Conservation (phyloP, 2,329 filamentous ascomycete genomes). For the Trichoderma asperellum region DNA sequence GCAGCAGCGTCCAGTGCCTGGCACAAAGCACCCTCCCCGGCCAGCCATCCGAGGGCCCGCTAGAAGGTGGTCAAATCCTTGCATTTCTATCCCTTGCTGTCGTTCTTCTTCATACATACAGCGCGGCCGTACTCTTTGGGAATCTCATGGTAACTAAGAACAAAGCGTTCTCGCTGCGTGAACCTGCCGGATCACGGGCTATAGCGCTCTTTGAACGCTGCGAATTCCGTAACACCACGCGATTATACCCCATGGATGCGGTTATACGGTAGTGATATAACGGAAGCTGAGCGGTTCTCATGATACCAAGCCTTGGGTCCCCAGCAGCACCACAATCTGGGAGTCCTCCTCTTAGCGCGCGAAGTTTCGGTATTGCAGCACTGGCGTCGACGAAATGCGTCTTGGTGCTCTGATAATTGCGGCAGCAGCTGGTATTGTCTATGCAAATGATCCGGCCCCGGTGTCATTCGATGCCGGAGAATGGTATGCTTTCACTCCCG, state of each 20-base stretch:
- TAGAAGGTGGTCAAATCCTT: constrained; percentile 1
- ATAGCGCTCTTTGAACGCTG: background rate
- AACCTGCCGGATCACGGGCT: constrained; percentile 16
- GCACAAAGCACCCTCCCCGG: constrained; percentile 2
- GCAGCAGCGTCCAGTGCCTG: background rate
- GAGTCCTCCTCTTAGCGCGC: constrained; percentile 1
- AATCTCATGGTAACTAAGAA: background rate
- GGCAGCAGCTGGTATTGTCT: constrained; percentile 21
- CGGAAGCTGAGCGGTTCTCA: constrained; percentile 8
- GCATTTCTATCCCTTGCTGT: constrained; percentile 2
- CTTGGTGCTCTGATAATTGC: constrained; percentile 14
- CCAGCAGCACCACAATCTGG: constrained; percentile 6
- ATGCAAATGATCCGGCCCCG: constrained; percentile 31
- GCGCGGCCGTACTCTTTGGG: background rate
- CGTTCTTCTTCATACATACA: constrained; percentile 14
- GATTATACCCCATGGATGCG: constrained; percentile 21
- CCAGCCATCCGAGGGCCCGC: constrained; percentile 10
- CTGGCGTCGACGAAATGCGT: constrained; percentile 30
- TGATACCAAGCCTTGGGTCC: background rate
- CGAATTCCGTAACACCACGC: background rate
- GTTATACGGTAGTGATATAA: constrained; percentile 1
- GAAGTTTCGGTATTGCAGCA: constrained; percentile 5
- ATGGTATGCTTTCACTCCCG: constrained; percentile 30
- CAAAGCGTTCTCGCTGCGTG: background rate
- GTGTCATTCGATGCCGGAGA: constrained; percentile 34